Conservation (phyloP, 1,139 yeast genomes). For the Meyerozyma guilliermondii region DNA sequence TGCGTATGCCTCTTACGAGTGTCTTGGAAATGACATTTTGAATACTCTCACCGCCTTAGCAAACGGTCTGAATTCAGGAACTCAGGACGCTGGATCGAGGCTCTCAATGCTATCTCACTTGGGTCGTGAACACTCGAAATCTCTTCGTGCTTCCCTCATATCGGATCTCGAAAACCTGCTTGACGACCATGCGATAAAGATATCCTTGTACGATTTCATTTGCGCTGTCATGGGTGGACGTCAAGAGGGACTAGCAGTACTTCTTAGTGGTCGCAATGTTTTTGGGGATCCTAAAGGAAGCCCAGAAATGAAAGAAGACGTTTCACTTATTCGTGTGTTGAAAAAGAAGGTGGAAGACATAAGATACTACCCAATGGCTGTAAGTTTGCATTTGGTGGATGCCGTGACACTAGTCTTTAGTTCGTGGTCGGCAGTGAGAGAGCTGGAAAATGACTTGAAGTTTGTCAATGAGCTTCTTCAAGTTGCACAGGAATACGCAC, state of each 20-base stretch:
- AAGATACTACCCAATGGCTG: conserved; percentile 52
- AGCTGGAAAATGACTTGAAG: conserved; percentile 40
- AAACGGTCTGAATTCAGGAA: conserved; percentile 43
- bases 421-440: conserved; percentile 62
- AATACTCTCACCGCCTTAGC: conserved; percentile 60
- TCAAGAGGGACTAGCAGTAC: conserved; percentile 82
- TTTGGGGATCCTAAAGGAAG: conserved; percentile 27
- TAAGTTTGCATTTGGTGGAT: conserved; percentile 55
- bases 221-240: conserved; percentile 72
- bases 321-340: conserved; percentile 50
- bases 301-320: conserved; percentile 10
- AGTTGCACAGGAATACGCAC: conserved; percentile 14
- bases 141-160: conserved; percentile 54
- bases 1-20: conserved; percentile 48
- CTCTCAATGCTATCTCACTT: conserved; percentile 71
- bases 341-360: conserved; percentile 54
- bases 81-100: conserved; percentile 33
- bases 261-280: conserved; percentile 68
- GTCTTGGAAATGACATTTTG: conserved; percentile 48
- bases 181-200: conserved; percentile 52
- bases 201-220: conserved; percentile 63
- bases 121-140: conserved; percentile 58
- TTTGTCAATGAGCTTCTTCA: conserved; percentile 46
- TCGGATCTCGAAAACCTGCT: conserved; percentile 57
- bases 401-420: conserved; percentile 63